Percentiles rank a stretch among this genome's conserved stretches.
Evolutionary conservation across 306 rosid genomes (phyloP).

Genomic region (Alnus glutinosa): DNA sequence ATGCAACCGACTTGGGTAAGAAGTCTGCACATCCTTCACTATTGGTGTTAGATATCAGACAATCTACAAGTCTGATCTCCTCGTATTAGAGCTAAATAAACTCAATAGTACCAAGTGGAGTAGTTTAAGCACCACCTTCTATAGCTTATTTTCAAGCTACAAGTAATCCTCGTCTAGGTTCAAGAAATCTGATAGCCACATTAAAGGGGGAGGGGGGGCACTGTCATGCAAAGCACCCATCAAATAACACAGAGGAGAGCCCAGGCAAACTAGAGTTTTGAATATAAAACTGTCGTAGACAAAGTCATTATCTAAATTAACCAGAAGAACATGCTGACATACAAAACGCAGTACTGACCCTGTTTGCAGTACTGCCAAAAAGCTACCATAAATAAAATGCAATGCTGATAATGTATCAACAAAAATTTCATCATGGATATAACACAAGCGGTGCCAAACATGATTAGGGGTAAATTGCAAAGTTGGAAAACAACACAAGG

Average conservation of each 20-base stretch:
- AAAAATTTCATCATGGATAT: neutral
- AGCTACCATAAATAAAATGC: neutral
- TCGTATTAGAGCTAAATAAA: too few species aligned
- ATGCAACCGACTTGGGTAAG: too few species aligned
- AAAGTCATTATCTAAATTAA: neutral
- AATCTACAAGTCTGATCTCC: too few species aligned
- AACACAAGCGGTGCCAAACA: neutral
- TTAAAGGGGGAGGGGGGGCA: too few species aligned
- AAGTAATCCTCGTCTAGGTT: too few species aligned
- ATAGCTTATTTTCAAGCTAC: too few species aligned
- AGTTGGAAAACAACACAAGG: neutral
- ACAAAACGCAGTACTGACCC: neutral
- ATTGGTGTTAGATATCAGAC: too few species aligned
- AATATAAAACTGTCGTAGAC: too few species aligned
- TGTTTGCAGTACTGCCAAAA: neutral
- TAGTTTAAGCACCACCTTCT: too few species aligned
- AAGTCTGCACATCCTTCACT: too few species aligned
- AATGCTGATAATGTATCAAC: neutral
- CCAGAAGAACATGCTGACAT: neutral
- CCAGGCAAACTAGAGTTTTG: neutral
- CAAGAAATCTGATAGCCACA: too few species aligned
- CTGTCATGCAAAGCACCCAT: neutral
- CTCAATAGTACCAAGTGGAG: too few species aligned
- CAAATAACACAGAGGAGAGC: neutral
- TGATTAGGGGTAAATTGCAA: neutral